Percentiles rank a stretch among this genome's conserved stretches.
Evolutionary conservation across 2,329 filamentous ascomycete genomes (phyloP).

Genomic region (Paracorniculantispora psalliotae): DNA sequence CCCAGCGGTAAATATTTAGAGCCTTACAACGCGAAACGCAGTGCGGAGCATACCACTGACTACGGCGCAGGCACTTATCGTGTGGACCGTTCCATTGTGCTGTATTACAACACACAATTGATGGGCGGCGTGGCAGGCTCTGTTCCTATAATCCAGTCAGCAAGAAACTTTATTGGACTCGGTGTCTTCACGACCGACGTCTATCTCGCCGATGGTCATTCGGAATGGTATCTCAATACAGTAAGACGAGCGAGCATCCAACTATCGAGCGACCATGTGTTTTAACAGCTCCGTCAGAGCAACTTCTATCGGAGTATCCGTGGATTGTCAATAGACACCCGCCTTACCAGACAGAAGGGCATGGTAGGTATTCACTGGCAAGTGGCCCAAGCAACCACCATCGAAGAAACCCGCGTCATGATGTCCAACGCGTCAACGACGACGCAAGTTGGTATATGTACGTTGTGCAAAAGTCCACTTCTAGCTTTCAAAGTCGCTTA

Average conservation of each 20-base stretch:
- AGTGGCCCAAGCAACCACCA: constrained; percentile 9
- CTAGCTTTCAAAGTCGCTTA: not conserved
- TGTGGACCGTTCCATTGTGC: constrained; percentile 14
- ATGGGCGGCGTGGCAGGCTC: constrained; percentile 31
- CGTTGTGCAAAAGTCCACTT: not conserved
- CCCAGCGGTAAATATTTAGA: constrained; percentile 6
- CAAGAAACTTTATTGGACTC: not conserved
- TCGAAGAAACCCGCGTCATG: not conserved
- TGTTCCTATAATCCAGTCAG: not conserved
- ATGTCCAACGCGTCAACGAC: constrained; percentile 7
- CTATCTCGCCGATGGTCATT: not conserved
- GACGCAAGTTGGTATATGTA: not conserved
- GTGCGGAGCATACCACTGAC: not conserved
- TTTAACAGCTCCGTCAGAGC: not conserved
- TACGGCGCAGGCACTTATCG: constrained; percentile 17
- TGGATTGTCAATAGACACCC: constrained; percentile 5
- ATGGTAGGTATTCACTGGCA: constrained; percentile 14
- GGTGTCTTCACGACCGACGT: not conserved
- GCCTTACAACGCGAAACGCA: no score
- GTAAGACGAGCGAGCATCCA: not conserved
- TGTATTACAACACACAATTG: constrained; percentile 17
- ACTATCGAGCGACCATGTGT: constrained; percentile 1
- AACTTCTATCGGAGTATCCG: constrained; percentile 11
- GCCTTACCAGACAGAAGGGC: constrained; percentile 13
- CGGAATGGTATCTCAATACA: constrained; percentile 1